Evolutionary conservation across 306 rosid species (phyloP).

Genomic region (Quercus bicolor): DNA sequence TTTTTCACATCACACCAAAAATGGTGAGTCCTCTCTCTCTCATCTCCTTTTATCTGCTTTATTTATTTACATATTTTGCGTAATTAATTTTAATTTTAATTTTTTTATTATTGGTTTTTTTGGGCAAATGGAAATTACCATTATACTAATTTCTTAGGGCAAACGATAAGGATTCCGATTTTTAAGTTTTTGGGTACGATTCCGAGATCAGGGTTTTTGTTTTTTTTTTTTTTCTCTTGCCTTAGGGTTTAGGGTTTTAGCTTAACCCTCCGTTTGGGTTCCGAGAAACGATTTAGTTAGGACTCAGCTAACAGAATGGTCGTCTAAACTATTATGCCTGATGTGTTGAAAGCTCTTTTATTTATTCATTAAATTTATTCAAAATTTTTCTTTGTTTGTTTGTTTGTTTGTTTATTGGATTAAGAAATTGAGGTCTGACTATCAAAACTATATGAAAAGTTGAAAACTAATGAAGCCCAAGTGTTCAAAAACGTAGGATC

Average conservation of each 20-base stretch:
- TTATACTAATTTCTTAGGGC: background rate
- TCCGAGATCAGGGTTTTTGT: background rate
- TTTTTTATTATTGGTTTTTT: background rate
- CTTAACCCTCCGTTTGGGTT: background rate
- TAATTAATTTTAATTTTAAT: too few relatives aligned
- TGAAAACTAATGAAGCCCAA: background rate
- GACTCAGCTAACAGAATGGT: background rate
- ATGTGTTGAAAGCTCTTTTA: background rate
- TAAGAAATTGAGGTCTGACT: background rate
- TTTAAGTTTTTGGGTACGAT: background rate
- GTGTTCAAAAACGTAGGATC: too few relatives aligned
- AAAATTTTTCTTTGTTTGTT: background rate
- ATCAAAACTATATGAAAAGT: background rate
- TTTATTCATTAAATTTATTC: background rate
- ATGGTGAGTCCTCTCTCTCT: background rate
- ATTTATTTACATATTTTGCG: background rate
- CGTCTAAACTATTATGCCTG: background rate
- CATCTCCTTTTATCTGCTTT: background rate
- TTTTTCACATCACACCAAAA: background rate
- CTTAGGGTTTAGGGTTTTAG: background rate
- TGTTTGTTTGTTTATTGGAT: background rate
- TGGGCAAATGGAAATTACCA: too few relatives aligned
- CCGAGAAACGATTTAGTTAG: background rate
- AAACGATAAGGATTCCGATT: background rate
- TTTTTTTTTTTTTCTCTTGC: background rate